Evolutionary conservation across 305 asterid genomes (phyloP), one percentile per base, ranked within the genome.

Genomic region (Fraxinus sp.): DNA sequence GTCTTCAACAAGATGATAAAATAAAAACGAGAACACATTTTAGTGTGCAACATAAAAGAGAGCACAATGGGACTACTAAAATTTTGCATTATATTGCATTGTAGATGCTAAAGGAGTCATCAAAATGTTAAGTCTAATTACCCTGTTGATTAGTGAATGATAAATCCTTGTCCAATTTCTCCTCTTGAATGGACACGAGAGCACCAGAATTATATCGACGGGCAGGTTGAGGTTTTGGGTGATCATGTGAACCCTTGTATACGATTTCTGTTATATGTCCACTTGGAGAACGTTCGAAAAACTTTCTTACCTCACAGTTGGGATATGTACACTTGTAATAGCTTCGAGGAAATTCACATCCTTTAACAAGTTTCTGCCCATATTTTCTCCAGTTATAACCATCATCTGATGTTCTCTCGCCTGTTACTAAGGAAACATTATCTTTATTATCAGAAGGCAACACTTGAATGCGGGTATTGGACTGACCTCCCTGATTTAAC

Each of bases 351-450:
- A 93, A 93, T 83, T 95, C 99, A 86, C 98, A 94, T 87, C 99
- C 99, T 91, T 94, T 95, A 18, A 95, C 99, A 85, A 94, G 94
- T 86, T 95, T 95, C 91, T 95, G 99, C 79, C 99, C 99, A 88
- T 95, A 95, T 91, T 95, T 95, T 82, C 98, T 90, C 99, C 98
- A 95, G 89, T 94, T 95, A 90, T 90, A 95, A 77, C 95, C 97
- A 90, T 95, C 99, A 16, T 95, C 97, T 13, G 97, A 89, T 84
- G 98, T 91, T 90, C 91, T 93, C 11, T 95, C 99, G 85, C 90
- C 88, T 68, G 92, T 73, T 80, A 88, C 88, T 37, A 91, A 80
- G 70, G 95, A 73, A 72, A 79, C 80, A 66, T 83, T 78, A 81
- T 94, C 97, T 89, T 90, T 92, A 76, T 86, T 86, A 78, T 92